Conservation (phyloP, 2,329 filamentous ascomycete genomes). For the Coleophoma cylindrospora region DNA sequence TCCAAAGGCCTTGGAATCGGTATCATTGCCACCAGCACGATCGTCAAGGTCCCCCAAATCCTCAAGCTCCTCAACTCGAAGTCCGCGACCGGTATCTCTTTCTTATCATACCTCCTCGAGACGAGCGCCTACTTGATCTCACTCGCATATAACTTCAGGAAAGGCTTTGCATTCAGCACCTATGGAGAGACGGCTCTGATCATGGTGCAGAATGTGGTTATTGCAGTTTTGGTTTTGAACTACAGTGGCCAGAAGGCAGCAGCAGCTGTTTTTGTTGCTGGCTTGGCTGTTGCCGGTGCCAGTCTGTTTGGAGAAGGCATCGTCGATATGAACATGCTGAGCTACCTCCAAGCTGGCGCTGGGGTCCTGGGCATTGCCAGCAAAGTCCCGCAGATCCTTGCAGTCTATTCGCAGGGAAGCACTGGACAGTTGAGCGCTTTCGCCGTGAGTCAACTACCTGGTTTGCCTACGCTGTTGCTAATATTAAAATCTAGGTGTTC, state of each 20-base stretch:
- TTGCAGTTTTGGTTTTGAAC: slow-evolving; percentile 79
- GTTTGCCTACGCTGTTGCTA: background rate
- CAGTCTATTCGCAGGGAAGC: slow-evolving; percentile 78
- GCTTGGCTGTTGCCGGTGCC: slow-evolving; percentile 63
- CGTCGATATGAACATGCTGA: slow-evolving; percentile 42
- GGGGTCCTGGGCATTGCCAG: slow-evolving; percentile 79
- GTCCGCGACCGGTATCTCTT: slow-evolving; percentile 79
- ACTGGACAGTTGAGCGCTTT: slow-evolving; percentile 97
- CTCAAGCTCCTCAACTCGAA: slow-evolving; percentile 80
- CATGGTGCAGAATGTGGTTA: slow-evolving; percentile 85
- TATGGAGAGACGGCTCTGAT: slow-evolving; percentile 95
- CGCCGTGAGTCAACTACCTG: slow-evolving; percentile 59
- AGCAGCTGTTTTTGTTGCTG: slow-evolving; percentile 75
- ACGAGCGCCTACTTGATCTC: slow-evolving; percentile 83
- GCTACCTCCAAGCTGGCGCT: slow-evolving; percentile 76
- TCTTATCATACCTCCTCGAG: slow-evolving; percentile 90
- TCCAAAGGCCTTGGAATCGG: slow-evolving; percentile 90
- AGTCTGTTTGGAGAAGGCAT: slow-evolving; percentile 66
- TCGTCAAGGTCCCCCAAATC: slow-evolving; percentile 97
- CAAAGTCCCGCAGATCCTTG: slow-evolving; percentile 89
- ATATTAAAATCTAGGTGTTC: slow-evolving; percentile 64
- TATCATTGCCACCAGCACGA: slow-evolving; percentile 83
- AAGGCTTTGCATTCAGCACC: slow-evolving; percentile 91
- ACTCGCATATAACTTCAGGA: slow-evolving; percentile 87
- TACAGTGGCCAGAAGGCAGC: slow-evolving; percentile 65